phyloP scores from a whole-genome alignment of 306 rosid species.

The Albizia julibrissin region DNA sequence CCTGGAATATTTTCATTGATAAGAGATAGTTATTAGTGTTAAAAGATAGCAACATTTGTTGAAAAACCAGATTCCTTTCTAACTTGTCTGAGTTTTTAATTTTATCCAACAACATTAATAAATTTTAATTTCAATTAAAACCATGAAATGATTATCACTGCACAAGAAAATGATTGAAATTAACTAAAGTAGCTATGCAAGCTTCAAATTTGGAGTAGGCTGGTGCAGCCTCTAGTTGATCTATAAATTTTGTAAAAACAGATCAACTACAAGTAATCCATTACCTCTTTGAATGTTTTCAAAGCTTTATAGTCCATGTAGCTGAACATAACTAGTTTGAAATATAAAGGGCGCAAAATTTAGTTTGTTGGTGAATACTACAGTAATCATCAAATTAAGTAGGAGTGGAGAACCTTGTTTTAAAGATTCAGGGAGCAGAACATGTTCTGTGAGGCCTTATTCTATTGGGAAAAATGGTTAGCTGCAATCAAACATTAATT shows the following conservation, averaged over 20 bases:
- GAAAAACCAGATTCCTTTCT: no score
- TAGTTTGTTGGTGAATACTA: background rate
- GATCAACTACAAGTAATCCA: no score
- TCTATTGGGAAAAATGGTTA: background rate
- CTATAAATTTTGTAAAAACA: no score
- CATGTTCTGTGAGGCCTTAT: background rate
- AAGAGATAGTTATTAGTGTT: background rate
- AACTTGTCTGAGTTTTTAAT: background rate
- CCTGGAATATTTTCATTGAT: background rate
- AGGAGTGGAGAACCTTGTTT: background rate
- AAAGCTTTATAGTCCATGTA: no score
- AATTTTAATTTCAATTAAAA: no score
- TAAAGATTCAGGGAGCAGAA: background rate
- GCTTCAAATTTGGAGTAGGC: background rate
- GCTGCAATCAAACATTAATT: background rate
- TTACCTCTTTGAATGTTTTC: no score
- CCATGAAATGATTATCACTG: background rate
- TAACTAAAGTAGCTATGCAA: background rate
- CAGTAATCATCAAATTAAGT: background rate
- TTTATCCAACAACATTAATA: background rate
- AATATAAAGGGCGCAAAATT: background rate
- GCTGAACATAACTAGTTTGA: background rate
- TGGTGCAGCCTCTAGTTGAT: no score
- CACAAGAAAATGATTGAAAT: background rate
- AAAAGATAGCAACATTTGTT: no score